phyloP scores from a whole-genome alignment of 345 rosid genomes.

The Melastoma malabathricum region DNA sequence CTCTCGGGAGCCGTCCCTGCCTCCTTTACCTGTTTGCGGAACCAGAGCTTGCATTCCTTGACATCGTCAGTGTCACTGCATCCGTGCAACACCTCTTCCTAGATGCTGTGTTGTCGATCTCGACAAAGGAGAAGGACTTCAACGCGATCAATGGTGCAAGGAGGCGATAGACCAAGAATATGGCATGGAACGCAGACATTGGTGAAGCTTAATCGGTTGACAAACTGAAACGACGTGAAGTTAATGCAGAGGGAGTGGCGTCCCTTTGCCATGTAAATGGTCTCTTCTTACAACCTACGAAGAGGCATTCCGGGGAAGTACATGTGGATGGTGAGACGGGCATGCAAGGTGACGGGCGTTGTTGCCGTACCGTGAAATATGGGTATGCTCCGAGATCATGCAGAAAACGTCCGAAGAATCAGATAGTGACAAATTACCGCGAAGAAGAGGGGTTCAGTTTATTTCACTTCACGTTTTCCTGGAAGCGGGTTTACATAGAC shows the following conservation, averaged over 20 bases:
- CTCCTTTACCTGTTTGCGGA: background rate
- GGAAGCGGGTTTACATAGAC: no score
- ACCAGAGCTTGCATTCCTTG: constrained; percentile 8
- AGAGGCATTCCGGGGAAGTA: background rate
- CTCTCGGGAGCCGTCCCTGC: background rate
- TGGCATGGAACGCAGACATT: no score
- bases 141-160: background rate
- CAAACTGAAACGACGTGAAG: no score
- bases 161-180: background rate
- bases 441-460: no score
- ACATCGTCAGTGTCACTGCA: constrained; percentile 8
- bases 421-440: no score
- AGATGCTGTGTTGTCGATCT: background rate
- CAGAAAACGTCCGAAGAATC: no score
- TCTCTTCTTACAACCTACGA: background rate
- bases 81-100: constrained; percentile 8
- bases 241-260: no score
- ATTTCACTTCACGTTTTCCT: no score
- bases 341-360: constrained; percentile 8
- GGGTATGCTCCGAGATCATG: background rate
- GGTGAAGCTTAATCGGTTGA: no score
- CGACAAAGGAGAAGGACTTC: background rate
- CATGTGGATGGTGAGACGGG: background rate
- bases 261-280: no score
- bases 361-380: background rate